Evolutionary conservation across 2,329 filamentous ascomycete species (phyloP).

Genomic region (Akanthomyces uredinophilus): DNA sequence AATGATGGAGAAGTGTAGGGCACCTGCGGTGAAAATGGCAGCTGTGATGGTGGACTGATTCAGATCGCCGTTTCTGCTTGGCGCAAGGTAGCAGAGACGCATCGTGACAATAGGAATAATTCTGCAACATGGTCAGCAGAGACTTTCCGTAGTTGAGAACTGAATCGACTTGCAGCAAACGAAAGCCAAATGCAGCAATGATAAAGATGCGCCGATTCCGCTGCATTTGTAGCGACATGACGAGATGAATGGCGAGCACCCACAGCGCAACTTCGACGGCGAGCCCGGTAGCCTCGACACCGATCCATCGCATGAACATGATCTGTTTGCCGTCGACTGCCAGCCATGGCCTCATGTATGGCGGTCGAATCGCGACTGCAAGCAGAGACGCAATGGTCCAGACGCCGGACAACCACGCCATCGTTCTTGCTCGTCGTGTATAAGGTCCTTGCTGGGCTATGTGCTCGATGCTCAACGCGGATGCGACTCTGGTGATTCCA

Average conservation of each 20-base stretch:
- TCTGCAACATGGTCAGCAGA: not conserved
- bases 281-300: conserved; percentile 11
- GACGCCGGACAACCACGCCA: conserved; percentile 1
- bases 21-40: conserved; percentile 13
- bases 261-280: conserved; percentile 12
- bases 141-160: no score
- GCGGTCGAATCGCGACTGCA: not conserved
- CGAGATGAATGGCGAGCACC: conserved; percentile 10
- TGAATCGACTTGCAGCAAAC: not conserved
- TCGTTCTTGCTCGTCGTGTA: conserved; percentile 1
- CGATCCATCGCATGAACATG: not conserved
- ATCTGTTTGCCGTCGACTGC: not conserved
- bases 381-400: conserved; percentile 11
- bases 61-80: not conserved
- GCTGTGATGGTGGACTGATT: conserved; percentile 8
- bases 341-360: not conserved
- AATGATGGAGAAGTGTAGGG: conserved; percentile 13
- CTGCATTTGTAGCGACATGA: conserved; percentile 14
- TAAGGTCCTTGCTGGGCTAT: conserved; percentile 14
- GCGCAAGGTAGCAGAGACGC: conserved; percentile 9
- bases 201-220: conserved; percentile 7
- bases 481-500: conserved; percentile 13
- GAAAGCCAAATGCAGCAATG: conserved; percentile 14
- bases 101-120: not conserved
- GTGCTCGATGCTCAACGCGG: conserved; percentile 11